phyloP scores from a whole-genome alignment of 2,329 filamentous ascomycete genomes.

The Dactylellina haptotyla region DNA sequence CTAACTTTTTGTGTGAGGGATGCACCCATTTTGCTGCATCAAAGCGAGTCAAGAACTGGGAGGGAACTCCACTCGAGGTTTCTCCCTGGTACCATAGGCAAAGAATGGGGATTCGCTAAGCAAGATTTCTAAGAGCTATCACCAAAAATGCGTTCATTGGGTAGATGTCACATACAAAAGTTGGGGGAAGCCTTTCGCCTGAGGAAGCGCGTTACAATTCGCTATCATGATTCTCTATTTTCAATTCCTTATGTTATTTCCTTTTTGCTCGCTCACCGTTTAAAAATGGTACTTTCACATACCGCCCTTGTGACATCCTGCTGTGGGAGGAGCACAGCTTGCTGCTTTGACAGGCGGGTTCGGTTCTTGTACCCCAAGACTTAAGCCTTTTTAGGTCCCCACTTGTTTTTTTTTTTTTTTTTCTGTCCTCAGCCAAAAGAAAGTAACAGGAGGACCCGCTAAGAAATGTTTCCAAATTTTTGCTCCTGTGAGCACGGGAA shows the following conservation, averaged over 20 bases:
- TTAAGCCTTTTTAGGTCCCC: slow-evolving; percentile 40
- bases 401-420: slow-evolving; percentile 14
- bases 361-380: slow-evolving; percentile 50
- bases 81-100: slow-evolving; percentile 48
- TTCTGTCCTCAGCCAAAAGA: slow-evolving; percentile 19
- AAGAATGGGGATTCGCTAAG: slow-evolving; percentile 47
- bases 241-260: slow-evolving; percentile 49
- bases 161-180: slow-evolving; percentile 46
- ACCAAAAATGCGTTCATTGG: slow-evolving; percentile 54
- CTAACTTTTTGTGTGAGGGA: slow-evolving; percentile 49
- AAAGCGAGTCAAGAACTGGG: slow-evolving; percentile 51
- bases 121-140: slow-evolving; percentile 54
- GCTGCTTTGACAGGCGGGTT: slow-evolving; percentile 53
- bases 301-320: slow-evolving; percentile 53
- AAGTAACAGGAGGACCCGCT: not conserved
- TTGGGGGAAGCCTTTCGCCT: slow-evolving; percentile 34
- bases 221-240: slow-evolving; percentile 33
- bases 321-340: slow-evolving; percentile 53
- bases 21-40: slow-evolving; percentile 42
- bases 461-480: slow-evolving; percentile 54
- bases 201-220: slow-evolving; percentile 43
- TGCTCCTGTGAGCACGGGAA: slow-evolving; percentile 50
- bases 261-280: slow-evolving; percentile 49
- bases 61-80: slow-evolving; percentile 53
- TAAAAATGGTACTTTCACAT: slow-evolving; percentile 39